Evolutionary conservation across 495 filamentous ascomycete species (phyloP).

Genomic region (Penicillium samsonianum): DNA sequence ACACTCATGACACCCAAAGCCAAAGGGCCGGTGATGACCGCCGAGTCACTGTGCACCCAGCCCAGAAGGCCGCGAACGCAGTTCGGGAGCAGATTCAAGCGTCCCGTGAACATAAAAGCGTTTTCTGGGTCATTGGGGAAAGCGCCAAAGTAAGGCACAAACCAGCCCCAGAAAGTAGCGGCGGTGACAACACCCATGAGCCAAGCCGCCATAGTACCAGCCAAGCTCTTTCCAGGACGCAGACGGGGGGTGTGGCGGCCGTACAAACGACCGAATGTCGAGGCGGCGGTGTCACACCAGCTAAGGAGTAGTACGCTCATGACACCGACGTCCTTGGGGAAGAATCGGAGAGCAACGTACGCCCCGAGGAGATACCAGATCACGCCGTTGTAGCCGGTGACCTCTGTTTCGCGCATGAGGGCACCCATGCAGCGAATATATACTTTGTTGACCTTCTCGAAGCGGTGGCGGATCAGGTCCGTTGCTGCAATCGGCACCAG

Average conservation of each 20-base stretch:
- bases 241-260: conserved; percentile 82
- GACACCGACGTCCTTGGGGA: conserved; percentile 92
- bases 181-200: conserved; percentile 79
- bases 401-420: conserved; percentile 96
- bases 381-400: conserved; percentile 88
- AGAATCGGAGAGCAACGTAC: conserved; percentile 80
- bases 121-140: conserved; percentile 65
- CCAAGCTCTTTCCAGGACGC: conserved; percentile 84
- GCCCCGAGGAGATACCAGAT: conserved; percentile 94
- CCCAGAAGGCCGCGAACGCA: conserved; percentile 51
- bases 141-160: conserved; percentile 68
- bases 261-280: conserved; percentile 85
- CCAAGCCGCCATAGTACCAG: conserved; percentile 82
- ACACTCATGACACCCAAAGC: conserved; percentile 86
- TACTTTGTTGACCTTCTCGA: conserved; percentile 75
- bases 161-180: conserved; percentile 80
- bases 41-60: conserved; percentile 41
- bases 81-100: conserved; percentile 61
- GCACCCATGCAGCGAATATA: conserved; percentile 85
- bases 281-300: conserved; percentile 98
- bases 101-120: conserved; percentile 80
- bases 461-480: conserved; percentile 81
- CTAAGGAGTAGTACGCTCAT: conserved; percentile 85
- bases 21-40: conserved; percentile 59
- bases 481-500: conserved; percentile 85